Base-by-base conservation (phyloP, 768 basidiomycete genomes). In the Rhizopogon sp. region DNA sequence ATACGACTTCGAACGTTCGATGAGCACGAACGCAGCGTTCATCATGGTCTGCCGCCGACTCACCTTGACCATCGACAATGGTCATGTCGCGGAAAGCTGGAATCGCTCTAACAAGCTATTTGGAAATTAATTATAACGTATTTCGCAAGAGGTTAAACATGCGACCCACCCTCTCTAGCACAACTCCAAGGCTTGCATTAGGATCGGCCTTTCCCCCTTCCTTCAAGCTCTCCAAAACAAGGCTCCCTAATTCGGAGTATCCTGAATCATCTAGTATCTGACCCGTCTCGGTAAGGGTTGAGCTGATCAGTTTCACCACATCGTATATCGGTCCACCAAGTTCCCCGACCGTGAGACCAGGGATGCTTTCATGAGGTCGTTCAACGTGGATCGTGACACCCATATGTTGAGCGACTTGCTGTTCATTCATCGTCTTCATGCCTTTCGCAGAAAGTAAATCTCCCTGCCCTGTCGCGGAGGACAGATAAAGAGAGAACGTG, bases 31-130 rank as follows among this genome's bases (percentile, higher is more conserved):
- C 13, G 22, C 33, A 58, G 44, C 42, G 46, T 22, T 40, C 29
- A 20, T n/a, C 39, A 49, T 42, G 39, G 54, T 51, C 39, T n/a
- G 56, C 61, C 46, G 57, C 52, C 49, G 31, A 64, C 70, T 60
- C 52, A 90, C 90, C 79, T 68, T 79, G 75, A 33, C 77, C 83
- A 42, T 88, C 69, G 9, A 93, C 81, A 5, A 78, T 54, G 25
- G 79, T 76, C 83, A 89, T 87, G 66, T 96, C 93, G 53, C 75
- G 80, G 67, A 96, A 94, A 6, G 83, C 88, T 35, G 93, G 93
- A 57, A 95, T 81, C 9, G 84, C 85, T 20, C 78, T 73, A 16
- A 88, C 85, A 40, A 94, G 75, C 88, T 93, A 39, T 14, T 29
- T 47, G 13, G 14, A 14, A 37, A 39, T 57, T 41, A 33, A 54